Base-by-base conservation (phyloP, 257 asterid species). In the Orobanche coerulescens region DNA sequence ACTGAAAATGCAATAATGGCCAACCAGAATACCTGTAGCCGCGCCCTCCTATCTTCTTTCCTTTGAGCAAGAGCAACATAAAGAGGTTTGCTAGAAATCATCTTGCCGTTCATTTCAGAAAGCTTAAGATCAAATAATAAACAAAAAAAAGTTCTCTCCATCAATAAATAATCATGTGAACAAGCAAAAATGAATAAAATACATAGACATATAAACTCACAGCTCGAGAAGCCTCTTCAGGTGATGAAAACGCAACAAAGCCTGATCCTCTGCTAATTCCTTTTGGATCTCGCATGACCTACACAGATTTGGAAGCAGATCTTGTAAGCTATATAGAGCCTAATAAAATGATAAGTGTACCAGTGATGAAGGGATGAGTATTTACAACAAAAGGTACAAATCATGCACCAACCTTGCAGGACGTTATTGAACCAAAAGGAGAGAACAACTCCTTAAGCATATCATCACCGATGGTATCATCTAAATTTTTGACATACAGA, bases 201-300 rank as follows among this genome's bases (percentile, higher is more conserved):
- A 15, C 37, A 5, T 3, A 4, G 12, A 52, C 28, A 24, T 16
- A 24, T 16, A 24, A 54, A 71, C 93, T 78, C 58, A 91, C 98
- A 36, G 98, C 98, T 82, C 80, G 77, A 42, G 98, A 78, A 61
- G 96, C 90, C 72, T 87, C 96, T 58, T 88, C 95, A 18, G 96
- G 86, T 5, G 90, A 80, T 67, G 94, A 77, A 71, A 85, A 91
- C 25, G 96, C 95, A 71, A 91, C 98, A 85, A 91, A 91, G n/a
- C 95, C 98, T 14, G 94, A 91, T 19, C 98, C 98, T 65, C 84
- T 79, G 85, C 98, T 91, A 52, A 80, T 75, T 42, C 98, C 96
- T 65, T 75, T 86, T 40, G 90, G 92, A 62, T 87, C 98, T 61
- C 84, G 76, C 98, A 91, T 87, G 54, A 91, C 98, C 98, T 91